These are phyloP conservation scores for Ascochyta koolunga DNA, from an alignment of 2,329 filamentous ascomycete species.

Conservation along the genomic window DNA sequence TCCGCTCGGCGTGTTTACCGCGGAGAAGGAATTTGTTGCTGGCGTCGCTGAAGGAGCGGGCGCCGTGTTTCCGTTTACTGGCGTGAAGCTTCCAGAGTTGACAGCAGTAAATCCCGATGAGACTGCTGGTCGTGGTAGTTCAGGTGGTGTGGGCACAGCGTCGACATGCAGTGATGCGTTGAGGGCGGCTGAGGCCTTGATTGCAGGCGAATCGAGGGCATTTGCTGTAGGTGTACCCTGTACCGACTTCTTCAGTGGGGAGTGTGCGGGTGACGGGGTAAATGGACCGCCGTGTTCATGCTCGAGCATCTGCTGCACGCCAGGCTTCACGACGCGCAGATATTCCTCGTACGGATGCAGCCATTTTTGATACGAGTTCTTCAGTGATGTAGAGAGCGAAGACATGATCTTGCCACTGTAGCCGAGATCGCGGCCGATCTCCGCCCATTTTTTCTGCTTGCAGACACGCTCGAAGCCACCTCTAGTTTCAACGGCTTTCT, in stretches of 20 bases:
- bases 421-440: constrained; percentile 93
- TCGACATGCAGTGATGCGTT: constrained; percentile 60
- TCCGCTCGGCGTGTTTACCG: constrained; percentile 62
- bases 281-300: constrained; percentile 90
- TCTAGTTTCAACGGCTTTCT: constrained; percentile 93
- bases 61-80: constrained; percentile 62
- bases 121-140: constrained; percentile 62
- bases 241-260: constrained; percentile 68
- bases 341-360: constrained; percentile 97
- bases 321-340: constrained; percentile 85
- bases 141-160: constrained; percentile 50
- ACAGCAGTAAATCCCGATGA: constrained; percentile 73
- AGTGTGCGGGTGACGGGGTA: constrained; percentile 76
- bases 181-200: constrained; percentile 62
- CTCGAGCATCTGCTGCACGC: constrained; percentile 95
- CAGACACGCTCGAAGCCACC: constrained; percentile 97
- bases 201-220: constrained; percentile 70
- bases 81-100: constrained; percentile 68
- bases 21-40: constrained; percentile 56
- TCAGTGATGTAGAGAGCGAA: constrained; percentile 93
- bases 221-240: constrained; percentile 57
- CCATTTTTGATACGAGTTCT: constrained; percentile 98
- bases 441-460: constrained; percentile 98
- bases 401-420: constrained; percentile 99
- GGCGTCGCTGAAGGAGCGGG: constrained; percentile 27